Base-by-base conservation (phyloP, 257 asterid species). In the Datura wrightii region DNA sequence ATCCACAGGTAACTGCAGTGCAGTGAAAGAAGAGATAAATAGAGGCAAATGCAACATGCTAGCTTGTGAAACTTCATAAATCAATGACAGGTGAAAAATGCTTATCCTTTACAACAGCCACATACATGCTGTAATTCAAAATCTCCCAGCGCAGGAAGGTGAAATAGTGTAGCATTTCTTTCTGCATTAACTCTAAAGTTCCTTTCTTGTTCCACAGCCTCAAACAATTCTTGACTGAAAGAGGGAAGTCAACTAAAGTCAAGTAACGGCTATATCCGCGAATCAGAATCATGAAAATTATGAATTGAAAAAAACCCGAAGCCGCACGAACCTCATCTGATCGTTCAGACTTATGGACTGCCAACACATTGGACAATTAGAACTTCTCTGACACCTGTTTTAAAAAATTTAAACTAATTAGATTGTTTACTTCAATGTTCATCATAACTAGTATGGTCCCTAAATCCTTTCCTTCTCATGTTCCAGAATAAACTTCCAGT, bases 341-440 rank as follows among this genome's bases (percentile, higher is more conserved):
- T 96, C 99, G 85, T 96, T 92, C 91, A 96, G 90, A 87, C 95
- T 93, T 89, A 96, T 86, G 81, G 88, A 41, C 89, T 91, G 98
- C 98, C 97, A 96, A 86, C 99, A 96, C 99, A 96, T 96, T 71
- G 99, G 98, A 88, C 99, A 96, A 69, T 90, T 91, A 74, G 99
- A 96, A 89, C 99, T 96, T 88, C 99, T 92, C 83, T 96, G 98
- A 84, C 98, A 94, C 99, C 99, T 96, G 87, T 81, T 62, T 80
- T 66, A 81, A 76, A 66, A 72, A 62, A 89, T 16, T 10, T 16
- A n/a, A 14, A 46, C 42, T 39, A 18, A 16, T 82, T 82, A 82
- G 84, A 48, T 5, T 48, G 15, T 65, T 42, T 65, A 34, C 46
- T 63, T 36, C 46, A 18, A 42, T 42, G 58, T 72, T 72, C 80